A percentile compares a stretch with the other conserved stretches of the same genome.
These are phyloP conservation scores for Hyparrhenia diplandra DNA, from an alignment of 176 grass and related monocot genomes.

Conservation along the genomic window DNA sequence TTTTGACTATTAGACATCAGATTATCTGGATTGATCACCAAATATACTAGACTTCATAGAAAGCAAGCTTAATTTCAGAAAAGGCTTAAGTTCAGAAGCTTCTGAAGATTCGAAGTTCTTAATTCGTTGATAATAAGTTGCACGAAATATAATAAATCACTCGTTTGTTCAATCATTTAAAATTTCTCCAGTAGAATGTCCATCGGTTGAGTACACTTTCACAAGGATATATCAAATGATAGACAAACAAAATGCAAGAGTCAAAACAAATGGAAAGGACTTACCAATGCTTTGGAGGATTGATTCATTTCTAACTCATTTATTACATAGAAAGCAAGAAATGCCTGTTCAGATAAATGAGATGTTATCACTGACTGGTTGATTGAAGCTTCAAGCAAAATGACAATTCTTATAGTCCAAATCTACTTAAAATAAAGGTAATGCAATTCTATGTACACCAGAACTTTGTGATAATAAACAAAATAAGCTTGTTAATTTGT, in stretches of 20 bases:
- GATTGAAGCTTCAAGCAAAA: no score
- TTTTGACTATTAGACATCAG: not conserved
- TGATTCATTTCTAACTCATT: constrained; percentile 83
- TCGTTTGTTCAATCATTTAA: not conserved
- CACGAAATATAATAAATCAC: not conserved
- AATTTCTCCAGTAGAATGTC: not conserved
- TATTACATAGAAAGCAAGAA: constrained; percentile 93
- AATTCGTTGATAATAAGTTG: not conserved
- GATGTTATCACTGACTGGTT: not conserved
- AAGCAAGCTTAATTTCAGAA: constrained; percentile 4
- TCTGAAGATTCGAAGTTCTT: constrained; percentile 6
- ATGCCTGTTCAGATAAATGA: constrained; percentile 50
- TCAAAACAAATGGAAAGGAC: not conserved
- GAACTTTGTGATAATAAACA: not conserved
- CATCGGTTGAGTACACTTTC: not conserved
- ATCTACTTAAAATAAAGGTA: not conserved
- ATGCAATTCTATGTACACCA: not conserved
- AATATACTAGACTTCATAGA: not conserved
- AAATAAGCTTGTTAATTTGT: not conserved
- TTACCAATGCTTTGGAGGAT: constrained; percentile 84
- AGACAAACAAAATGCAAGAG: not conserved
- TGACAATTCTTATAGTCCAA: no score
- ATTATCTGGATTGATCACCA: not conserved
- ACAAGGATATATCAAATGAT: not conserved
- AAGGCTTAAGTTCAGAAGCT: not conserved